These are phyloP conservation scores for Furcasterigmium sp. DNA, from an alignment of 2,329 filamentous ascomycete genomes.

Conservation along the genomic window DNA sequence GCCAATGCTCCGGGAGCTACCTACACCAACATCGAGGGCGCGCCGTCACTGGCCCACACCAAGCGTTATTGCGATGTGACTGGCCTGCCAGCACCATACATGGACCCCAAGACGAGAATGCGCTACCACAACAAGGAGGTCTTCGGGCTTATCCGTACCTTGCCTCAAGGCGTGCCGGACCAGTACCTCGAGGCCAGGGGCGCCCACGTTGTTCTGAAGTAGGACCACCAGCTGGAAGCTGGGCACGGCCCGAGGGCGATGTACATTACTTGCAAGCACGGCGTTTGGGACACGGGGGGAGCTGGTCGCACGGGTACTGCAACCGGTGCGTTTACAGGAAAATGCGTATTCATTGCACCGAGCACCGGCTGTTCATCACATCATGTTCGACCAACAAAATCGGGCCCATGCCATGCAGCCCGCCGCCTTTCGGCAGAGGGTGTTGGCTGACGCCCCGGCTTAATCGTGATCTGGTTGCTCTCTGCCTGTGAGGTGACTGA, in stretches of 20 bases:
- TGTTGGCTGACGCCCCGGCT: constrained; percentile 96
- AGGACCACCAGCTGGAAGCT: constrained; percentile 20
- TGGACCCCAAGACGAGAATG: constrained; percentile 90
- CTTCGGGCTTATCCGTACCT: constrained; percentile 72
- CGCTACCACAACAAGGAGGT: constrained; percentile 92
- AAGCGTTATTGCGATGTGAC: constrained; percentile 96
- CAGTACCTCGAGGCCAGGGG: constrained; percentile 84
- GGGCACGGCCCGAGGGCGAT: constrained; percentile 1
- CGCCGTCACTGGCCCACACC: constrained; percentile 78
- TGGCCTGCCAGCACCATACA: constrained; percentile 83
- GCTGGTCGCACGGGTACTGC: neutral
- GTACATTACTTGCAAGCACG: neutral
- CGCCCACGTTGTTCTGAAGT: constrained; percentile 91
- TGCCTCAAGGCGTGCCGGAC: constrained; percentile 81
- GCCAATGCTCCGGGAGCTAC: constrained; percentile 66
- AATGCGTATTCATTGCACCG: neutral
- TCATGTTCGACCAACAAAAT: constrained; percentile 86
- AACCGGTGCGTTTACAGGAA: neutral
- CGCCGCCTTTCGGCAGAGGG: constrained; percentile 69
- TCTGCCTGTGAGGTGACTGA: constrained; percentile 70
- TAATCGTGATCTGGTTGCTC: constrained; percentile 84
- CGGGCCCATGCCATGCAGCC: constrained; percentile 90
- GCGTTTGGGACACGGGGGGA: neutral
- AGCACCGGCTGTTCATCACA: constrained; percentile 14
- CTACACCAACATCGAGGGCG: constrained; percentile 95